Evolutionary conservation across 441 rosid genomes (phyloP).

Genomic region (Lepidium campestre): DNA sequence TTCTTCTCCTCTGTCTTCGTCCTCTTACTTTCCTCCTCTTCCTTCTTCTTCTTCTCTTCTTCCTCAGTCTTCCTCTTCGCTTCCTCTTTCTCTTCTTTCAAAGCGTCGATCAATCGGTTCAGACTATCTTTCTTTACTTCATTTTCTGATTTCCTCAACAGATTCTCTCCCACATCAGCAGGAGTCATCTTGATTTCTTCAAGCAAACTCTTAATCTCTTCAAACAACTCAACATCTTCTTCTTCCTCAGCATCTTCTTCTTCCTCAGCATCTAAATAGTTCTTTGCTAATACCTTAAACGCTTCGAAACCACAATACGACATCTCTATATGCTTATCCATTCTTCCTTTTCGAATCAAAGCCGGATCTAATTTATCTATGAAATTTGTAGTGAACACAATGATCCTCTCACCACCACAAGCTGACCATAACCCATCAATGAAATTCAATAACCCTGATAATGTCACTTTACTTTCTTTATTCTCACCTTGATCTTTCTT

Average conservation of each 20-base stretch:
- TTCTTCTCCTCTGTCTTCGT: neutral
- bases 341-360: constrained; percentile 22
- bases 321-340: constrained; percentile 27
- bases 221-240: neutral
- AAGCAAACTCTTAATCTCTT: constrained; percentile 13
- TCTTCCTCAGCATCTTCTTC: constrained; percentile 5
- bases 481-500: constrained; percentile 29
- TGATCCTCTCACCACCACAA: constrained; percentile 48
- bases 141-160: constrained; percentile 11
- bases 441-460: constrained; percentile 61
- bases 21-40: neutral
- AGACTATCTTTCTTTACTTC: constrained; percentile 4
- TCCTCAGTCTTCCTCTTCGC: constrained; percentile 9
- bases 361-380: constrained; percentile 19
- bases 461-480: constrained; percentile 47
- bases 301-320: constrained; percentile 26
- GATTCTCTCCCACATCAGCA: constrained; percentile 28
- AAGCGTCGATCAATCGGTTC: neutral
- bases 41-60: constrained; percentile 6
- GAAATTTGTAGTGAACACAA: constrained; percentile 24
- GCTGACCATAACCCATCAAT: constrained; percentile 76
- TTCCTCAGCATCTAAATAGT: constrained; percentile 16
- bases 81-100: constrained; percentile 21
- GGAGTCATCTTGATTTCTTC: constrained; percentile 25
- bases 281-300: constrained; percentile 18